phyloP scores from a whole-genome alignment of 257 asterid genomes.

The Solanum sejunctum region DNA sequence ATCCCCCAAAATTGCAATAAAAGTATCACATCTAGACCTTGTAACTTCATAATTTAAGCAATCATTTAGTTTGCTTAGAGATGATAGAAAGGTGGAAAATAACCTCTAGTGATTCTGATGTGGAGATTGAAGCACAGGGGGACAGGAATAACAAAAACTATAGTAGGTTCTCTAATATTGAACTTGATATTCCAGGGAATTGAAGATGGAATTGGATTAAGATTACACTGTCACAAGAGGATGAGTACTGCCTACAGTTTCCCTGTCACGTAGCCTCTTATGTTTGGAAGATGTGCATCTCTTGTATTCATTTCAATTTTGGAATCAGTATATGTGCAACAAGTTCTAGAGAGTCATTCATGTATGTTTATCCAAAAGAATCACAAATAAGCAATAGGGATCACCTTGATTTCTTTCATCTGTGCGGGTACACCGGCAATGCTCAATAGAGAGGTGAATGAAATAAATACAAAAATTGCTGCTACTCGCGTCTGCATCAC shows the following conservation, averaged over 20 bases:
- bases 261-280: background rate
- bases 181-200: background rate
- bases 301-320: background rate
- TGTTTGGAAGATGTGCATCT: background rate
- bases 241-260: background rate
- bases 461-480: conserved; percentile 70
- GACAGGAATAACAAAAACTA: background rate
- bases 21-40: background rate
- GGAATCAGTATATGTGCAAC: background rate
- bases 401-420: conserved; percentile 84
- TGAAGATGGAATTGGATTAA: background rate
- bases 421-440: conserved; percentile 90
- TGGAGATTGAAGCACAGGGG: background rate
- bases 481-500: conserved; percentile 75
- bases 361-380: background rate
- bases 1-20: background rate
- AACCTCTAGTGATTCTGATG: background rate
- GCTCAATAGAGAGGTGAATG: conserved; percentile 75
- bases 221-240: background rate
- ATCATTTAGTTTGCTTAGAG: background rate
- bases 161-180: background rate
- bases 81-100: background rate
- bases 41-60: background rate
- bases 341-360: background rate
- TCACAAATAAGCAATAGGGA: background rate